A percentile compares a stretch with the other conserved stretches of the same genome.
phyloP scores from a whole-genome alignment of 257 asterid species.

The Solanum tarijense region DNA sequence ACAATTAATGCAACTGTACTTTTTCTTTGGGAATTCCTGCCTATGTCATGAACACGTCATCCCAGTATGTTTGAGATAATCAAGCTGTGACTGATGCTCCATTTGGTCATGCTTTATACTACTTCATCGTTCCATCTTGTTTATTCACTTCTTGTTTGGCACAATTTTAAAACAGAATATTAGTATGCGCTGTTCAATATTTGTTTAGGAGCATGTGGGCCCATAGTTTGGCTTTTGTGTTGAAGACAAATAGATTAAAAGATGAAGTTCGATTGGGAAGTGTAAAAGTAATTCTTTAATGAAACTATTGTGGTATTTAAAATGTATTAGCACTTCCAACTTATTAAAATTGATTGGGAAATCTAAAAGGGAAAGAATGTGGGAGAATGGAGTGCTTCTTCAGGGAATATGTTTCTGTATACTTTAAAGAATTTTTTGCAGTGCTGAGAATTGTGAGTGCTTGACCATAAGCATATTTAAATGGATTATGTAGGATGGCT shows the following conservation, averaged over 20 bases:
- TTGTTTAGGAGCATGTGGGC: neutral
- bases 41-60: neutral
- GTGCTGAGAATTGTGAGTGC: neutral
- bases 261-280: neutral
- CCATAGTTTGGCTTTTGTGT: neutral
- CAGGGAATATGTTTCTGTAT: neutral
- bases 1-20: neutral
- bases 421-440: neutral
- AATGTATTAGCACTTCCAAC: neutral
- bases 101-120: neutral
- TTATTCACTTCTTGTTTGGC: neutral
- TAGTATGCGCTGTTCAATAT: neutral
- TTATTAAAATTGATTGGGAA: neutral
- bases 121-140: neutral
- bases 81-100: neutral
- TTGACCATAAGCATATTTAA: neutral
- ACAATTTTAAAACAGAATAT: neutral
- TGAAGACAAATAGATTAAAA: neutral
- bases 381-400: neutral
- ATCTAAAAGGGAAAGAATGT: neutral
- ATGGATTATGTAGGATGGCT: constrained; percentile 49
- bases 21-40: neutral
- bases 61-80: neutral
- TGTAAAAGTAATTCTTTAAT: neutral
- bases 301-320: neutral